Evolutionary conservation across 768 basidiomycete species (phyloP).

Genomic region (Phlebiopsis gigantea): DNA sequence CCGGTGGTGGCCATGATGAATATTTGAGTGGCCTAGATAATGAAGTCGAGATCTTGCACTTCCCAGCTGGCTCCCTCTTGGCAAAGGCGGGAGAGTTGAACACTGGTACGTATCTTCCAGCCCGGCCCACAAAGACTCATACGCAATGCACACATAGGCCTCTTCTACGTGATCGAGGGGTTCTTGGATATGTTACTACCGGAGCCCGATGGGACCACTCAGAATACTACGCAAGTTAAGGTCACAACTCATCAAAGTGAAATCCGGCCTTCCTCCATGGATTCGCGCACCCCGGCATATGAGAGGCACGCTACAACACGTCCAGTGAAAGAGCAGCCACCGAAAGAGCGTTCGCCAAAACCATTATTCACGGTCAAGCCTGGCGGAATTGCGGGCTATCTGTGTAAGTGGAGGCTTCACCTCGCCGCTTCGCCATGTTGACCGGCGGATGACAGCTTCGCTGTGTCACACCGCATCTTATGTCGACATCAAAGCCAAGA

Average conservation of each 20-base stretch:
- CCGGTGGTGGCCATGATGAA: slow-evolving; percentile 38
- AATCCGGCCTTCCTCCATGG: slow-evolving; percentile 9
- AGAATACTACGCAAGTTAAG: background rate
- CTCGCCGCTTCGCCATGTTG: too few species aligned
- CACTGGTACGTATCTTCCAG: slow-evolving; percentile 48
- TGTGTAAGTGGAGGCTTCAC: slow-evolving; percentile 45
- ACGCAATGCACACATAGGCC: slow-evolving; percentile 36
- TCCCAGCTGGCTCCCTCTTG: slow-evolving; percentile 78
- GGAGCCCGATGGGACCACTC: slow-evolving; percentile 12
- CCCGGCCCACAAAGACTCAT: background rate
- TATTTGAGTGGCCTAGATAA: slow-evolving; percentile 88
- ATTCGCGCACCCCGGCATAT: slow-evolving; percentile 2
- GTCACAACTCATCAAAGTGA: slow-evolving; percentile 10
- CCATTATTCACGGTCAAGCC: slow-evolving; percentile 93
- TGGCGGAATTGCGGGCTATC: slow-evolving; percentile 95
- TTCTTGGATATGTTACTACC: slow-evolving; percentile 90
- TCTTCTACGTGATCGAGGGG: slow-evolving; percentile 95
- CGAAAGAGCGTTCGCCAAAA: slow-evolving; percentile 43
- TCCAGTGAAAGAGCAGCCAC: slow-evolving; percentile 13
- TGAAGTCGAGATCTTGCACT: slow-evolving; percentile 94
- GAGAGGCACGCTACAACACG: slow-evolving; percentile 10
- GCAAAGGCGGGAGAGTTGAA: slow-evolving; percentile 89
- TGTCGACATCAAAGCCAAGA: slow-evolving; percentile 95
- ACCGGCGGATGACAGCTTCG: too few species aligned
- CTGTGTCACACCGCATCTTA: slow-evolving; percentile 91